phyloP scores from a whole-genome alignment of 805 yeast species.

The Hemisphaericaspora nanyangensis region DNA sequence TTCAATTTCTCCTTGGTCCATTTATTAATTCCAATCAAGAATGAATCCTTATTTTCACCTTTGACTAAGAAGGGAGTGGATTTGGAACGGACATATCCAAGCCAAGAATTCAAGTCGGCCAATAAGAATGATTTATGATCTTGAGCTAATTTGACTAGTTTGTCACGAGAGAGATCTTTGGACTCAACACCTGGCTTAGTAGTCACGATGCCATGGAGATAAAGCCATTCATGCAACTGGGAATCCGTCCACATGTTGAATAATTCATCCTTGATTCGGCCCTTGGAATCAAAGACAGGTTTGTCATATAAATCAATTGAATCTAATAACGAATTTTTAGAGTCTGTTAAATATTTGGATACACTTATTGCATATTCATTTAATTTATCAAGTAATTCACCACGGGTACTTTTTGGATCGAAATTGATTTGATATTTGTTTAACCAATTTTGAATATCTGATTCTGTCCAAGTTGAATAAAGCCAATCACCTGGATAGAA shows the following conservation, averaged over 20 bases:
- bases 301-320: conserved; percentile 34
- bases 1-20: conserved; percentile 47
- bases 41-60: conserved; percentile 36
- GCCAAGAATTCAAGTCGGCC: conserved; percentile 38
- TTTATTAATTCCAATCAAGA: conserved; percentile 40
- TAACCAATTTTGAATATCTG: conserved; percentile 49
- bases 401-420: conserved; percentile 37
- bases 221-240: conserved; percentile 55
- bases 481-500: conserved; percentile 49
- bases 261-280: conserved; percentile 38
- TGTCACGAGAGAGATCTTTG: conserved; percentile 31
- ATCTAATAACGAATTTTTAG: conserved; percentile 37
- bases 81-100: conserved; percentile 17
- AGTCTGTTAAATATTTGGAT: conserved; percentile 23
- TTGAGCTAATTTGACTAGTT: conserved; percentile 31
- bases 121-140: conserved; percentile 30
- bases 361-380: conserved; percentile 44
- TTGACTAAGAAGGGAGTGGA: conserved; percentile 27
- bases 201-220: conserved; percentile 30
- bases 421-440: conserved; percentile 35
- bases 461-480: conserved; percentile 50
- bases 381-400: conserved; percentile 44
- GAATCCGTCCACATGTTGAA: conserved; percentile 51
- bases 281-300: conserved; percentile 34
- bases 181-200: conserved; percentile 28